Base-by-base conservation (phyloP, 2,329 filamentous ascomycete species). In the Stachybotrys echinatus region DNA sequence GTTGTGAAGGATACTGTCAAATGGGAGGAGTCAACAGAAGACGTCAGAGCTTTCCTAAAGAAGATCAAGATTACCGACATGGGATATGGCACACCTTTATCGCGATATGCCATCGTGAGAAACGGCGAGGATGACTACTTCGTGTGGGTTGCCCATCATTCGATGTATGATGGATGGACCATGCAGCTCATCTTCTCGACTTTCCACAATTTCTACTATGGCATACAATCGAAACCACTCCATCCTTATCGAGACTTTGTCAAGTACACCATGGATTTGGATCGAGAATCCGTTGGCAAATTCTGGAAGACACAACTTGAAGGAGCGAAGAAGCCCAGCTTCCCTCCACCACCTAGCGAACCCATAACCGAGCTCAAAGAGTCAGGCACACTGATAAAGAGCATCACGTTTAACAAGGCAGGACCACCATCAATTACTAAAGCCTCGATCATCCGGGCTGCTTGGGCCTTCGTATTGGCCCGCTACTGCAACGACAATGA, bases 121-220 rank as follows among this genome's bases (percentile, higher is more conserved):
- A 48, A 37, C 1, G 27, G 39, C 0, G 27, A 23, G 7, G 4
- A 18, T 4, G 45, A 23, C 1, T 58, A 46, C n/a, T 57, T 65
- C 14, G 48, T 62, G 3, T 63, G 59, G 52, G 59, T 58, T 0
- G 48, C 59, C 3, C 61, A 65, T 20, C 63, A 66, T 42, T 54
- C 61, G 2, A 27, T 65, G 5, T 65, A 64, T 19, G 64, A 66
- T 48, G 62, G 63, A n/a, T 63, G 59, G 56, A 57, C 60, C 1
- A 45, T 61, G n/a, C 38, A 23, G 12, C 45, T 59, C 1, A 51
- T 62, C 6, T 43, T 58, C 37, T 42, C 56, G 4, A 47, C 46
- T 22, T 14, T 45, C 22, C 42, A 45, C n/a, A 6, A n/a, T 12
- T 14, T n/a, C 17, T 17, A 23, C n/a, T 21, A 17, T 7, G 17